phyloP scores from a whole-genome alignment of 129 eudicot species.

The Lactuca saligna region DNA sequence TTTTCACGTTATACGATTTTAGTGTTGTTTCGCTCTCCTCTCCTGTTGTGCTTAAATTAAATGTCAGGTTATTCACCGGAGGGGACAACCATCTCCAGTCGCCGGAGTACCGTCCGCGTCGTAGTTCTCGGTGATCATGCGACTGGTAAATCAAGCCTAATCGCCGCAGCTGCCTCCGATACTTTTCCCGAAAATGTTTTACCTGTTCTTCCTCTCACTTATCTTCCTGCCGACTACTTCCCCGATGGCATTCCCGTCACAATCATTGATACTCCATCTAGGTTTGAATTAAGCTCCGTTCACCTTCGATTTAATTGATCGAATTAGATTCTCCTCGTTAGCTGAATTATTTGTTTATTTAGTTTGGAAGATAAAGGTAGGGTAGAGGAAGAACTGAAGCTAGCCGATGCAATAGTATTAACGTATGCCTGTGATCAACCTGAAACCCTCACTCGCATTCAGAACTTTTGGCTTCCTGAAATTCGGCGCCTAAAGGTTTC shows the following conservation, averaged over 20 bases:
- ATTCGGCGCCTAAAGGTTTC: slow-evolving; percentile 82
- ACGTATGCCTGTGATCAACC: slow-evolving; percentile 95
- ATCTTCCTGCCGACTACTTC: slow-evolving; percentile 75
- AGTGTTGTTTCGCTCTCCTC: background rate
- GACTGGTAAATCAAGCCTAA: slow-evolving; percentile 94
- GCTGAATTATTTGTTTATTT: slow-evolving; percentile 18
- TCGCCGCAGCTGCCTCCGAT: slow-evolving; percentile 77
- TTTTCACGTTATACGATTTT: background rate
- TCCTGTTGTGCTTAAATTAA: slow-evolving; percentile 18
- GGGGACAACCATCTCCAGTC: slow-evolving; percentile 27
- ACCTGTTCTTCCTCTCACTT: slow-evolving; percentile 86
- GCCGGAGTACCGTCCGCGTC: slow-evolving; percentile 64
- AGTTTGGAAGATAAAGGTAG: slow-evolving; percentile 76
- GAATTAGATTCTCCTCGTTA: slow-evolving; percentile 1
- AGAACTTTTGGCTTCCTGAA: slow-evolving; percentile 86
- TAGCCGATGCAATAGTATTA: slow-evolving; percentile 83
- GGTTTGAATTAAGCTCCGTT: slow-evolving; percentile 33
- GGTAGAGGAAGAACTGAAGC: slow-evolving; percentile 79
- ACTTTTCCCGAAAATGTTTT: slow-evolving; percentile 58
- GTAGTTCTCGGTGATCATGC: slow-evolving; percentile 86
- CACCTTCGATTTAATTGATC: slow-evolving; percentile 1
- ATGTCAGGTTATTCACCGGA: slow-evolving; percentile 49
- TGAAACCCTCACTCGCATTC: slow-evolving; percentile 57
- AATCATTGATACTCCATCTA: slow-evolving; percentile 80
- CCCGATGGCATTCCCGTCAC: slow-evolving; percentile 84